Evolutionary conservation across 441 rosid genomes (phyloP).

Genomic region (Populus hybrid): DNA sequence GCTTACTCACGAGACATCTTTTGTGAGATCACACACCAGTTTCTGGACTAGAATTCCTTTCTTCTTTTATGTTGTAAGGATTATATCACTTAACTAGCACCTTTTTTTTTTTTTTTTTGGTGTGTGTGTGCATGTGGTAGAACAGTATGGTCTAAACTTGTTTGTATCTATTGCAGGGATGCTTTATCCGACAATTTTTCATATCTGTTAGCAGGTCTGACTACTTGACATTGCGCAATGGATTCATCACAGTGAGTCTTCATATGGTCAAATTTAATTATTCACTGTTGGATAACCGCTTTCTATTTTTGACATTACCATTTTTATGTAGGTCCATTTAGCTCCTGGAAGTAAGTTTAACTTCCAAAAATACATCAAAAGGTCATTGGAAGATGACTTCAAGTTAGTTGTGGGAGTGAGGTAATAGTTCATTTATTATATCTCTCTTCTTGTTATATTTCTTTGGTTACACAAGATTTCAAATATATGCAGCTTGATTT

Average conservation of each 20-base stretch:
- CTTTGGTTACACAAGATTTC: background rate
- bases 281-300: background rate
- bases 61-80: constrained; percentile 82
- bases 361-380: constrained; percentile 50
- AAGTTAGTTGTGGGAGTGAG: constrained; percentile 78
- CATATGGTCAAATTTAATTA: background rate
- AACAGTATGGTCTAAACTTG: background rate
- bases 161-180: constrained; percentile 52
- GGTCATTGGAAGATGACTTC: constrained; percentile 88
- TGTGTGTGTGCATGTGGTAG: background rate
- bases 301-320: constrained; percentile 8
- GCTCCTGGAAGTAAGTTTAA: constrained; percentile 50
- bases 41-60: constrained; percentile 90
- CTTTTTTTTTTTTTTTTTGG: background rate
- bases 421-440: constrained; percentile 27
- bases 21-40: constrained; percentile 82
- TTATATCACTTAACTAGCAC: background rate
- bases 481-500: constrained; percentile 2
- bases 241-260: constrained; percentile 76
- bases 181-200: constrained; percentile 85
- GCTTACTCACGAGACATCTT: constrained; percentile 87
- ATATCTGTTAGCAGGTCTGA: constrained; percentile 81
- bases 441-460: background rate
- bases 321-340: constrained; percentile 65
- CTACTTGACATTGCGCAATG: constrained; percentile 81